Percentiles rank a stretch among this genome's conserved stretches.
These are phyloP conservation scores for Stevia rebaudiana DNA, from an alignment of 140 eudicot genomes.

Conservation along the genomic window DNA sequence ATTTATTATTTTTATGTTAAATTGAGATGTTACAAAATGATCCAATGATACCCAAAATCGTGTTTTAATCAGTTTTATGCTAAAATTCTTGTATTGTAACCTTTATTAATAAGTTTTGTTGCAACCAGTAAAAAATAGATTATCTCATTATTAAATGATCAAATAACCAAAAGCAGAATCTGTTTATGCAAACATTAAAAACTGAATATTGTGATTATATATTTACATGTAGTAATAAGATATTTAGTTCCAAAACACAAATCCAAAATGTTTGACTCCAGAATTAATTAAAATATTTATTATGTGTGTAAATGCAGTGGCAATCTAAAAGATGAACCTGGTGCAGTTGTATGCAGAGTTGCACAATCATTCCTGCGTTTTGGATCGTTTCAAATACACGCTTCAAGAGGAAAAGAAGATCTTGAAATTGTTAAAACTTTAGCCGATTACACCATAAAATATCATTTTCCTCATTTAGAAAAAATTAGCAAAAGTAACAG, in stretches of 20 bases:
- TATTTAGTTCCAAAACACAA: neutral
- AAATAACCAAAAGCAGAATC: neutral
- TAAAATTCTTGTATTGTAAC: neutral
- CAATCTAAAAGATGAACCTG: slow-evolving; percentile 97
- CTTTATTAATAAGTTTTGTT: neutral
- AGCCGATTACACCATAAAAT: slow-evolving; percentile 86
- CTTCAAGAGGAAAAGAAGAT: slow-evolving; percentile 78
- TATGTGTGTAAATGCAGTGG: slow-evolving; percentile 58
- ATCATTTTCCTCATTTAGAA: slow-evolving; percentile 92
- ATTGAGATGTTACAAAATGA: neutral
- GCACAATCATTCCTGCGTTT: slow-evolving; percentile 92
- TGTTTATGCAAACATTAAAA: neutral
- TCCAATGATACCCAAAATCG: neutral
- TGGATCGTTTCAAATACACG: slow-evolving; percentile 89
- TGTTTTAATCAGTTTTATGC: neutral
- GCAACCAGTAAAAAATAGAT: neutral
- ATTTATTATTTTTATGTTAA: too few relatives aligned
- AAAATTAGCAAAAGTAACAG: slow-evolving; percentile 64
- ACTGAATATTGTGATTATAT: neutral
- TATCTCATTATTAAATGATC: neutral
- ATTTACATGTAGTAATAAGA: neutral
- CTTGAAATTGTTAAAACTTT: slow-evolving; percentile 63
- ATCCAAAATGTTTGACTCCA: neutral
- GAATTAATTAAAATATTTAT: too few relatives aligned
- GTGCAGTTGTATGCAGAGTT: slow-evolving; percentile 97